Percentiles rank a stretch among this genome's conserved stretches.
Evolutionary conservation across 371 early-diverging fungal genomes (phyloP).

Genomic region (Enterocytospora artemiae): DNA sequence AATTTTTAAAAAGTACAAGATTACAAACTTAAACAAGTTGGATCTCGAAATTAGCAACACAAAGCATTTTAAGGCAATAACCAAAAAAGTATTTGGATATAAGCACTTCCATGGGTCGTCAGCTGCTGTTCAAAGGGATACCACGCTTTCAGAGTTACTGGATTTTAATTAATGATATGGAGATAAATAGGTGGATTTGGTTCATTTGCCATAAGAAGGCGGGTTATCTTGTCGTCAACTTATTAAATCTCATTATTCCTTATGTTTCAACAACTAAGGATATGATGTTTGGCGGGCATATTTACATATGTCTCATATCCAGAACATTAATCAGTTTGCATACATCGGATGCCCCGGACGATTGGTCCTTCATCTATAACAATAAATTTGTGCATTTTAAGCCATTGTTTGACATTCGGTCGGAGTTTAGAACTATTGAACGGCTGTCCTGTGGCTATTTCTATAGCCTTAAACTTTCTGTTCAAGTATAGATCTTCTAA

Average conservation of each 20-base stretch:
- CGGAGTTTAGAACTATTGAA: not conserved
- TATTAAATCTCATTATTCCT: too few species aligned
- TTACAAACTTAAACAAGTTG: not conserved
- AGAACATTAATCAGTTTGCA: too few species aligned
- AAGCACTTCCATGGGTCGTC: not conserved
- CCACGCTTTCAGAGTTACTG: not conserved
- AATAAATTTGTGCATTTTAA: conserved; percentile 11
- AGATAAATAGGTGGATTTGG: too few species aligned
- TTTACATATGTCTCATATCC: too few species aligned
- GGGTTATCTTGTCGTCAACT: too few species aligned
- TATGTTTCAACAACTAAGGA: too few species aligned
- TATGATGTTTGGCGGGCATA: too few species aligned
- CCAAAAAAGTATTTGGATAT: not conserved
- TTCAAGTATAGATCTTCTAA: conserved; percentile 15
- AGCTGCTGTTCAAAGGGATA: not conserved
- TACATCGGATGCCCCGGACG: not conserved
- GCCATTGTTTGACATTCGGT: conserved; percentile 18
- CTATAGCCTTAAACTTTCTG: conserved; percentile 8
- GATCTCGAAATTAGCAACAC: not conserved
- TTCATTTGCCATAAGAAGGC: too few species aligned
- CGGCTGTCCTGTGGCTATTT: conserved; percentile 10
- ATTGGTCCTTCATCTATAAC: conserved; percentile 9
- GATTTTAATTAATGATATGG: too few species aligned
- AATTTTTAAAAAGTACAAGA: not conserved
- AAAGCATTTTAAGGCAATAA: not conserved